A percentile compares a stretch with the other conserved stretches of the same genome.
These are phyloP conservation scores for Begonia masoniana DNA, from an alignment of 306 rosid species.

Conservation along the genomic window DNA sequence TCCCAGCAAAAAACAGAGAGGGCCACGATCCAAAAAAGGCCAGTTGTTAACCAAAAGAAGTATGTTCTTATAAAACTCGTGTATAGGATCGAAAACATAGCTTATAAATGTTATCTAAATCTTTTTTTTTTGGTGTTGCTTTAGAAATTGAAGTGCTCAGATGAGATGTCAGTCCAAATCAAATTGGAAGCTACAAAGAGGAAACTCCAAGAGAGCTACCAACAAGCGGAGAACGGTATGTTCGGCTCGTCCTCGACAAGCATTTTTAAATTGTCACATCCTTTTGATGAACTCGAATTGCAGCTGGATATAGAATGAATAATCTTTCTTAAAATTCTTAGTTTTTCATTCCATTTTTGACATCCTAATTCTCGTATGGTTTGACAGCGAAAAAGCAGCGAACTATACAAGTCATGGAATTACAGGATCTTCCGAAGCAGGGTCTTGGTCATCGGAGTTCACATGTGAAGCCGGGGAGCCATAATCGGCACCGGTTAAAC, in stretches of 20 bases:
- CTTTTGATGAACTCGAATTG: not conserved
- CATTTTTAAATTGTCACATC: not conserved
- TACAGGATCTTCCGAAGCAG: conserved; percentile 84
- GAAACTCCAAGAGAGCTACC: conserved; percentile 90
- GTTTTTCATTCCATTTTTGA: not conserved
- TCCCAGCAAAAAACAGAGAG: conserved; percentile 30
- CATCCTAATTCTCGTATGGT: conserved; percentile 3
- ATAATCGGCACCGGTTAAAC: conserved; percentile 38
- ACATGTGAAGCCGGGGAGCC: conserved; percentile 43
- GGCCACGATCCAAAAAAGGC: conserved; percentile 34
- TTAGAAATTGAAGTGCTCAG: conserved; percentile 42
- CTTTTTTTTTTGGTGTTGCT: conserved; percentile 9
- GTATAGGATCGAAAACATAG: conserved; percentile 8
- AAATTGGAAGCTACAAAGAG: conserved; percentile 95
- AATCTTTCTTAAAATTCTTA: too few species aligned
- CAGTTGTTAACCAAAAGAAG: conserved; percentile 34
- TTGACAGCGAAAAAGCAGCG: conserved; percentile 84
- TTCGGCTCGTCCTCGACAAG: not conserved
- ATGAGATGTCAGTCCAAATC: conserved; percentile 20
- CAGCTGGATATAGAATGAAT: too few species aligned
- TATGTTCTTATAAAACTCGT: conserved; percentile 6
- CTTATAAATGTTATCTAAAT: conserved; percentile 2
- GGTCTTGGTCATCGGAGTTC: conserved; percentile 38
- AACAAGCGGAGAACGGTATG: conserved; percentile 84
- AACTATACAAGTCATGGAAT: conserved; percentile 85